These are phyloP conservation scores for Dryas octopetala DNA, from an alignment of 306 rosid genomes.

Conservation along the genomic window DNA sequence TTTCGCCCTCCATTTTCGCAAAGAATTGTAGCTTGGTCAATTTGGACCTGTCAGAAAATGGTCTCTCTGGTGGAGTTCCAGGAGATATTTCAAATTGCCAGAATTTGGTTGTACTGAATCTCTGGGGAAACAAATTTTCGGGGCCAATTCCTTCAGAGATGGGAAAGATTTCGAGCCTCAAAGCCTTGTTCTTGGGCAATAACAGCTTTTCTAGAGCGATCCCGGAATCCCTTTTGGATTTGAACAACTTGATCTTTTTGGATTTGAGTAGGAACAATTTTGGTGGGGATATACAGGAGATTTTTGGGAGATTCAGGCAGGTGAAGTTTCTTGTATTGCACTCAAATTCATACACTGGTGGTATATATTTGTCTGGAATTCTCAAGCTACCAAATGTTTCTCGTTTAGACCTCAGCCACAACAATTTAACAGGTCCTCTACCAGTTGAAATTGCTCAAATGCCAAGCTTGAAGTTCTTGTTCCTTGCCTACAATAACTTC, in stretches of 20 bases:
- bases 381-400: constrained; percentile 55
- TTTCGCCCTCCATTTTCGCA: constrained; percentile 44
- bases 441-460: constrained; percentile 66
- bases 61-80: constrained; percentile 53
- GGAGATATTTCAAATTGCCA: constrained; percentile 58
- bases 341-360: constrained; percentile 63
- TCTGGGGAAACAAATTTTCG: constrained; percentile 55
- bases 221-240: constrained; percentile 58
- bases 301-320: constrained; percentile 68
- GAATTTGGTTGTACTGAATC: constrained; percentile 48
- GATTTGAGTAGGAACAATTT: constrained; percentile 80
- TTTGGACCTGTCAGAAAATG: constrained; percentile 72
- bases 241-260: constrained; percentile 65
- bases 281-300: constrained; percentile 60
- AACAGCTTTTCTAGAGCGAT: constrained; percentile 66
- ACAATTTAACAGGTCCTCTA: constrained; percentile 70
- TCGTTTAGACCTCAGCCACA: constrained; percentile 68
- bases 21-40: constrained; percentile 47
- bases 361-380: constrained; percentile 66
- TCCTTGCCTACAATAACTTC: constrained; percentile 76
- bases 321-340: constrained; percentile 69
- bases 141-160: constrained; percentile 69
- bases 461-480: constrained; percentile 58
- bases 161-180: constrained; percentile 54
- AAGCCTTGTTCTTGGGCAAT: constrained; percentile 61